phyloP scores from a whole-genome alignment of 2,329 filamentous ascomycete species.

The Emericellopsis cladophorae region DNA sequence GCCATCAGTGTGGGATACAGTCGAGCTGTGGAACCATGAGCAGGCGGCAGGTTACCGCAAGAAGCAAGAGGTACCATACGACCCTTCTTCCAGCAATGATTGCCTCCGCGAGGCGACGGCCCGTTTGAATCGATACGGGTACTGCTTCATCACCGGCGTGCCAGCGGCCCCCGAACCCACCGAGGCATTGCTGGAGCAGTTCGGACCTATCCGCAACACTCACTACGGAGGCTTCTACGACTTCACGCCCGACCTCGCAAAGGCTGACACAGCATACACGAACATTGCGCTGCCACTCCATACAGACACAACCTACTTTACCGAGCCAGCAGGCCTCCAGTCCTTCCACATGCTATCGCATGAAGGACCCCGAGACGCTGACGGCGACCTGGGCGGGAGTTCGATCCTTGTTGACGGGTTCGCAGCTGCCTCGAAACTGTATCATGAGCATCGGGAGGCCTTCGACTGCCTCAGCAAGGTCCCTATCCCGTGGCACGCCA shows the following conservation, averaged over 20 bases:
- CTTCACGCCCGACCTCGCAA: constrained; percentile 78
- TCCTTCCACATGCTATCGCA: constrained; percentile 83
- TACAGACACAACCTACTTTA: constrained; percentile 95
- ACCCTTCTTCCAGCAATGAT: no score
- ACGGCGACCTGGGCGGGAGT: constrained; percentile 47
- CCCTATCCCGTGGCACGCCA: constrained; percentile 68
- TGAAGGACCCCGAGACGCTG: constrained; percentile 17
- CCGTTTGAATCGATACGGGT: constrained; percentile 41
- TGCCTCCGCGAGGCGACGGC: background rate
- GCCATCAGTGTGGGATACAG: no score
- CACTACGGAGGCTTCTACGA: constrained; percentile 78
- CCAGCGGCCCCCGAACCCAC: constrained; percentile 59
- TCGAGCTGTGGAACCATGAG: no score
- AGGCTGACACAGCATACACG: constrained; percentile 87
- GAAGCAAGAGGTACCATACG: no score
- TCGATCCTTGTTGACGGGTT: constrained; percentile 84
- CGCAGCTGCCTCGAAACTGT: constrained; percentile 50
- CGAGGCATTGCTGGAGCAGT: constrained; percentile 60
- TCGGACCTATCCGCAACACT: constrained; percentile 78
- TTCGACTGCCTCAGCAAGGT: constrained; percentile 45
- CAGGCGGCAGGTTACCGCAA: no score
- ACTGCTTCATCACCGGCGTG: constrained; percentile 62
- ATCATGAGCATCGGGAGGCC: constrained; percentile 34
- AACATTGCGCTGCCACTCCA: constrained; percentile 71
- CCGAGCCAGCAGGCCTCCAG: constrained; percentile 80